Percentiles rank a stretch among this genome's conserved stretches.
Evolutionary conservation across 106 monocot species (phyloP).

Genomic region (Alisma plantagoaquatica): DNA sequence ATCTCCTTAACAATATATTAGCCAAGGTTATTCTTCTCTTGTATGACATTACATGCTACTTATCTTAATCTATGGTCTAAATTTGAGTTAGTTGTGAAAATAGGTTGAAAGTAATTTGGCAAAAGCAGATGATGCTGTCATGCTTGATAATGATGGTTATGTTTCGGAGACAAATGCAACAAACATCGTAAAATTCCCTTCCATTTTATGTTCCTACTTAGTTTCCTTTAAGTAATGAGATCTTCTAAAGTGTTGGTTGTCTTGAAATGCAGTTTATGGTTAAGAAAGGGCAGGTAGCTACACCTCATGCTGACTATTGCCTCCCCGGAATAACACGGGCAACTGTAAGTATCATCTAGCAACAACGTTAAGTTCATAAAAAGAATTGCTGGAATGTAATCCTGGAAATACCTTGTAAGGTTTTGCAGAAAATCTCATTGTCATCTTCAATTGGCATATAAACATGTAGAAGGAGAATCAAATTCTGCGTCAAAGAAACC

Average conservation of each 20-base stretch:
- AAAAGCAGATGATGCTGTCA: constrained; percentile 92
- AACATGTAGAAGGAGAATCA: too few species aligned
- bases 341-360: constrained; percentile 81
- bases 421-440: too few species aligned
- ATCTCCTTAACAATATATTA: constrained; percentile 94
- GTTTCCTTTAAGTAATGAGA: not conserved
- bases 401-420: too few species aligned
- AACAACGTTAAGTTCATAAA: too few species aligned
- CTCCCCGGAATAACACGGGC: constrained; percentile 93
- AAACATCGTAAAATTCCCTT: constrained; percentile 66
- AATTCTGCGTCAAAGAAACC: too few species aligned
- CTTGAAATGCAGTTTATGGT: constrained; percentile 77
- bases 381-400: too few species aligned
- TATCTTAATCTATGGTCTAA: not conserved
- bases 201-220: not conserved
- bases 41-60: not conserved
- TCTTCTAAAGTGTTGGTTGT: not conserved
- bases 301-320: constrained; percentile 95
- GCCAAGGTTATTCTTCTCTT: constrained; percentile 51
- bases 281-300: constrained; percentile 76
- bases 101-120: constrained; percentile 95
- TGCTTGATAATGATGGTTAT: constrained; percentile 97
- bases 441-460: too few species aligned
- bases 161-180: constrained; percentile 99
- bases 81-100: constrained; percentile 2